Conservation (phyloP, 805 yeast species). For the Starmera pachycereana region DNA sequence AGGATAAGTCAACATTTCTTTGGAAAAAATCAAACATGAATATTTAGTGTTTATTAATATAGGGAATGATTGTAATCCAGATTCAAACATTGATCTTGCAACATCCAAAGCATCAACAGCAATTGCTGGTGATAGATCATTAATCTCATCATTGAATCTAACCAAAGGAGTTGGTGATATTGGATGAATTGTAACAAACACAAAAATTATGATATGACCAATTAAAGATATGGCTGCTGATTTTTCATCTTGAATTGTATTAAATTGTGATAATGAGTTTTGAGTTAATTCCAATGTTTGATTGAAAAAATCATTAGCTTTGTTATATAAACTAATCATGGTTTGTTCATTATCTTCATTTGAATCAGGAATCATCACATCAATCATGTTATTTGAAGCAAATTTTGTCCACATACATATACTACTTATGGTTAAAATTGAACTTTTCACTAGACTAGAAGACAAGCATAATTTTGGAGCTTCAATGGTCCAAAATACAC, state of each 20-base stretch:
- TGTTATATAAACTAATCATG: slow-evolving; percentile 5
- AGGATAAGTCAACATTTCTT: slow-evolving; percentile 5
- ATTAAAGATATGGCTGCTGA: slow-evolving; percentile 9
- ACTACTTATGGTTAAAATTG: slow-evolving; percentile 13
- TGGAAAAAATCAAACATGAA: slow-evolving; percentile 4
- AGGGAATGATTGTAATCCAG: not conserved
- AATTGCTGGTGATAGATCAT: not conserved
- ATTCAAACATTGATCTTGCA: not conserved
- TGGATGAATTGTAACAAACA: slow-evolving; percentile 13
- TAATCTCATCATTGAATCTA: too few relatives aligned
- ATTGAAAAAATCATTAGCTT: slow-evolving; percentile 8
- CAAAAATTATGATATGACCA: slow-evolving; percentile 11
- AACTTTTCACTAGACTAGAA: slow-evolving; percentile 8
- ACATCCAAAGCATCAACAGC: not conserved
- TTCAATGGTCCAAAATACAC: slow-evolving; percentile 9
- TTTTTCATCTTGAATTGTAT: not conserved
- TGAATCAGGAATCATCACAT: slow-evolving; percentile 4
- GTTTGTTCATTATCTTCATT: slow-evolving; percentile 6
- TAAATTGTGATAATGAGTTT: not conserved
- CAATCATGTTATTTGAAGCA: slow-evolving; percentile 6
- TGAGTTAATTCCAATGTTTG: slow-evolving; percentile 5
- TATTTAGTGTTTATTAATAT: not conserved
- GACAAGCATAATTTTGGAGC: slow-evolving; percentile 11
- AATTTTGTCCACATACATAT: slow-evolving; percentile 13
- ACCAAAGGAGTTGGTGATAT: slow-evolving; percentile 6